phyloP scores from a whole-genome alignment of 106 monocot species.

The Dendrobium chrysotoxum region DNA sequence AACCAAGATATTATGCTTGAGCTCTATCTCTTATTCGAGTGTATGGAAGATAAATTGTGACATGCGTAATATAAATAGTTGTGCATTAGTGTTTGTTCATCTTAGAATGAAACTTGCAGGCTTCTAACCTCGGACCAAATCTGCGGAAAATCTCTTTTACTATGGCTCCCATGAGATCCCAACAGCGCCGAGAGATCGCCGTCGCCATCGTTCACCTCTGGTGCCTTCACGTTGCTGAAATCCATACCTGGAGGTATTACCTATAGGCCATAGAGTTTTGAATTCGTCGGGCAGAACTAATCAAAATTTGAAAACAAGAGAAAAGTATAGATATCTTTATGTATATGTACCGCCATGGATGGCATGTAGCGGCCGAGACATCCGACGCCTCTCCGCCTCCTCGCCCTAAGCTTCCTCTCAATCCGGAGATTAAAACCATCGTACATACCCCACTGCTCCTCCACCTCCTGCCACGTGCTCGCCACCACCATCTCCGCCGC shows the following conservation, averaged over 20 bases:
- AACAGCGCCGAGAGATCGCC: background rate
- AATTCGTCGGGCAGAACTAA: background rate
- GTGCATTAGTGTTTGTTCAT: no score
- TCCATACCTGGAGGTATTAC: constrained; percentile 76
- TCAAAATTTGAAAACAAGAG: background rate
- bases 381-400: constrained; percentile 46
- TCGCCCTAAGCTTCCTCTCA: constrained; percentile 57
- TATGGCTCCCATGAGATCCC: constrained; percentile 28
- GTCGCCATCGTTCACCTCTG: constrained; percentile 32
- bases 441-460: constrained; percentile 80
- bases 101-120: background rate
- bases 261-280: constrained; percentile 7
- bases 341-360: constrained; percentile 56
- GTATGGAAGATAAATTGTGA: no score
- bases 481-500: constrained; percentile 72
- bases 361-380: constrained; percentile 77
- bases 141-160: constrained; percentile 15
- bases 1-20: no score
- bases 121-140: constrained; percentile 46
- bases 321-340: background rate
- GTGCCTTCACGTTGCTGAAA: constrained; percentile 53
- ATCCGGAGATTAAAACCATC: constrained; percentile 60
- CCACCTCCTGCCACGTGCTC: constrained; percentile 75
- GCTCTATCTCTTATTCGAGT: no score
- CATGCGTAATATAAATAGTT: no score